Evolutionary conservation across 805 yeast species (phyloP).

Genomic region (Candida easanensis): DNA sequence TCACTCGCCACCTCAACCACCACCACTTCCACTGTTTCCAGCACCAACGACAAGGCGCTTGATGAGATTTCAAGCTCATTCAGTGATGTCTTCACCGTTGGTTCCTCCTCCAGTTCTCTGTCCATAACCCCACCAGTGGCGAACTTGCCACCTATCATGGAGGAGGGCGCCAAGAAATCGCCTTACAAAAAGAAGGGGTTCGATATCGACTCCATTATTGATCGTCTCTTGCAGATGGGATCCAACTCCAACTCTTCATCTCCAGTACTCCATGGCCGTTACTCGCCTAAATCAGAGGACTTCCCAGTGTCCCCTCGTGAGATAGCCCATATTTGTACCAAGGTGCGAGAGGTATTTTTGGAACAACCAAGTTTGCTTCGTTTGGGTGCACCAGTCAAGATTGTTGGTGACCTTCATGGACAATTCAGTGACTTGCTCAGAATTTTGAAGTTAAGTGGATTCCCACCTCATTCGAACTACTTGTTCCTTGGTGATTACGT

Average conservation of each 20-base stretch:
- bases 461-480: constrained; percentile 93
- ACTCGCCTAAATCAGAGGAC: constrained; percentile 20
- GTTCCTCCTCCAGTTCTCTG: constrained; percentile 24
- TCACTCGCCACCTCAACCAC: neutral
- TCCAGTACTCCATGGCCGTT: constrained; percentile 14
- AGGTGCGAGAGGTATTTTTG: constrained; percentile 83
- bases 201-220: constrained; percentile 63
- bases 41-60: constrained; percentile 3
- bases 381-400: constrained; percentile 72
- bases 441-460: constrained; percentile 92
- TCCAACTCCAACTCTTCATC: constrained; percentile 6
- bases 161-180: constrained; percentile 15
- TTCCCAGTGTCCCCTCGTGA: constrained; percentile 41
- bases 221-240: constrained; percentile 42
- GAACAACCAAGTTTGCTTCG: constrained; percentile 89
- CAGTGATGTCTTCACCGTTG: constrained; percentile 27
- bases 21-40: constrained; percentile 1
- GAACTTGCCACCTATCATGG: constrained; percentile 24
- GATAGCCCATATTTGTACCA: constrained; percentile 78
- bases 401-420: constrained; percentile 95
- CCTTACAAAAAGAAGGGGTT: constrained; percentile 23
- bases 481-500: constrained; percentile 95
- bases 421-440: constrained; percentile 91
- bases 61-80: constrained; percentile 28
- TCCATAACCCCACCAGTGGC: constrained; percentile 24